phyloP scores from a whole-genome alignment of 352 stramenopile species.

The Globisporangium sylvaticum region DNA sequence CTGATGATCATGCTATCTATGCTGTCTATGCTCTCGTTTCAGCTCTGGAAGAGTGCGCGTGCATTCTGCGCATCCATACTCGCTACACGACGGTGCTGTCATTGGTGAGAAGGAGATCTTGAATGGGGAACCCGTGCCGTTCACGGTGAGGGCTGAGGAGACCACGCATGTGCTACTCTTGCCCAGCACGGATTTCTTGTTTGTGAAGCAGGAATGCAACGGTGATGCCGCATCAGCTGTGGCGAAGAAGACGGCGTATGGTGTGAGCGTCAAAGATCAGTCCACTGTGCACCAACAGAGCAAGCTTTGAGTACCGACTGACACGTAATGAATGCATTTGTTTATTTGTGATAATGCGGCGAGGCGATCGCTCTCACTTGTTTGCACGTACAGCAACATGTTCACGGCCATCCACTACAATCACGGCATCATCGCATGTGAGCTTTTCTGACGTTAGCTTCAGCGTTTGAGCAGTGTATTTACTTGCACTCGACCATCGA shows the following conservation, averaged over 20 bases:
- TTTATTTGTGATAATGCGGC: background rate
- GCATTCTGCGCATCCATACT: slow-evolving; percentile 59
- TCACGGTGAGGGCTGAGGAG: slow-evolving; percentile 48
- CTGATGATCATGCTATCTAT: background rate
- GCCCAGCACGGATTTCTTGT: slow-evolving; percentile 53
- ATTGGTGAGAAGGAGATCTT: slow-evolving; percentile 69
- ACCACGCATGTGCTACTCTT: slow-evolving; percentile 66
- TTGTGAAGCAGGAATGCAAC: slow-evolving; percentile 35
- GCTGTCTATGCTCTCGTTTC: background rate
- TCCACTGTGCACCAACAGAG: background rate
- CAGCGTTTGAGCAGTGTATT: background rate
- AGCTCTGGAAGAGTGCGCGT: slow-evolving; percentile 68
- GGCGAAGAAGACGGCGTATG: background rate
- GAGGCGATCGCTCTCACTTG: background rate
- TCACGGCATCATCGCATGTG: background rate
- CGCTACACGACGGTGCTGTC: slow-evolving; percentile 40
- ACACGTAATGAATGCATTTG: background rate
- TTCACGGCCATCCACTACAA: background rate
- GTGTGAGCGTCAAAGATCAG: background rate
- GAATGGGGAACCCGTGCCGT: slow-evolving; percentile 69
- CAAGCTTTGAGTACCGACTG: slow-evolving; percentile 5
- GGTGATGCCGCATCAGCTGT: background rate
- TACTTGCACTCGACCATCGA: background rate
- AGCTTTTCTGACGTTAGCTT: background rate
- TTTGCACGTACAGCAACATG: too few relatives aligned